Percentiles rank a stretch among this genome's conserved stretches.
Conservation (phyloP, 306 rosid genomes). For the Vigna unguiculata region DNA sequence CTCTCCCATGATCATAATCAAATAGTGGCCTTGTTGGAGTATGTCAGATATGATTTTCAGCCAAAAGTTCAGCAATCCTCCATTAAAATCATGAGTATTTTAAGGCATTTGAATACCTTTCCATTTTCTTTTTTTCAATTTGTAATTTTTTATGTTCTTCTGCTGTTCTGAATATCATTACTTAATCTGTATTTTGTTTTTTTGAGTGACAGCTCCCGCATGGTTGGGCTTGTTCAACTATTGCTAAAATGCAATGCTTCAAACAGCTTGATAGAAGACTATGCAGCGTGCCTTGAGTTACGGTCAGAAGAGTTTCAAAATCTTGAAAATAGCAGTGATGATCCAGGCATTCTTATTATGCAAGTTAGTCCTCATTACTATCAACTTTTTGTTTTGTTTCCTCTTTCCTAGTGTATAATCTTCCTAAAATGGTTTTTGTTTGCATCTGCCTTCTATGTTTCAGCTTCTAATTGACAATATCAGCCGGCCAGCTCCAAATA, state of each 20-base stretch:
- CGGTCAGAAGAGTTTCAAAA: constrained; percentile 78
- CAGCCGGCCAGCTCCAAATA: constrained; percentile 92
- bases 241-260: constrained; percentile 82
- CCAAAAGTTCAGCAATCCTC: constrained; percentile 90
- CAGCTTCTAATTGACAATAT: constrained; percentile 96
- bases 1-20: constrained; percentile 96
- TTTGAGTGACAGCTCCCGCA: constrained; percentile 79
- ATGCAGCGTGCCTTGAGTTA: constrained; percentile 97
- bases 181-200: constrained; percentile 42
- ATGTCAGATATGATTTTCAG: constrained; percentile 91
- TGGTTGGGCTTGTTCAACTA: constrained; percentile 88
- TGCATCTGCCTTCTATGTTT: constrained; percentile 36
- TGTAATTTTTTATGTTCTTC: constrained; percentile 32
- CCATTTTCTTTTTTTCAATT: constrained; percentile 36
- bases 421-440: constrained; percentile 26
- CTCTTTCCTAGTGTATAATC: constrained; percentile 11
- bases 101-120: constrained; percentile 66
- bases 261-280: constrained; percentile 87
- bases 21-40: constrained; percentile 89
- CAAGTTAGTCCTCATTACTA: constrained; percentile 61
- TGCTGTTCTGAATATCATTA: constrained; percentile 17
- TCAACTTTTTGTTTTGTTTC: constrained; percentile 24
- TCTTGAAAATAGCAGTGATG: constrained; percentile 73
- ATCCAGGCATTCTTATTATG: constrained; percentile 94
- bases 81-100: constrained; percentile 91